phyloP scores from a whole-genome alignment of 495 filamentous ascomycete genomes.

The Penicillium macrosclerotiorum region DNA sequence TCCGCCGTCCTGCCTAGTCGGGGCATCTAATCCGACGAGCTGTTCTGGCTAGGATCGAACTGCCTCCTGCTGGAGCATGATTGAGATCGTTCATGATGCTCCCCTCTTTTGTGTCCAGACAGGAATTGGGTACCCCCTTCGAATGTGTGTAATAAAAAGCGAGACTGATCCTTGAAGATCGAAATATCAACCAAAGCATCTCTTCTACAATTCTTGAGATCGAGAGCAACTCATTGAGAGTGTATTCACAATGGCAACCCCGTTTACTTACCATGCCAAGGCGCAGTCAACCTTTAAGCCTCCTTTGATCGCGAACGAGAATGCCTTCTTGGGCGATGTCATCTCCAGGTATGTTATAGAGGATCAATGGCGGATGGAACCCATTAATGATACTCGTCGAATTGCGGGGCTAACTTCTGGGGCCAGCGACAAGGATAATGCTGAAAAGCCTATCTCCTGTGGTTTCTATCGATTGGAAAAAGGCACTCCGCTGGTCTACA shows the following conservation, averaged over 20 bases:
- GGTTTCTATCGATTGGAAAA: constrained; percentile 76
- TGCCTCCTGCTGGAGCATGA: not conserved
- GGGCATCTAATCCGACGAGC: constrained; percentile 14
- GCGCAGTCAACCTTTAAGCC: constrained; percentile 66
- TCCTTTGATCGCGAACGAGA: constrained; percentile 71
- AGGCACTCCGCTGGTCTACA: constrained; percentile 70
- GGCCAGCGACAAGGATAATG: constrained; percentile 54
- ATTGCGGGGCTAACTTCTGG: no score
- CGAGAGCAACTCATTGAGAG: no score
- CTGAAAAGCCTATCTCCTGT: constrained; percentile 61
- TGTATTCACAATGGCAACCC: constrained; percentile 34
- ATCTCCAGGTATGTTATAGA: constrained; percentile 48
- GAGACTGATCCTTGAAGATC: not conserved
- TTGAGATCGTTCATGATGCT: not conserved
- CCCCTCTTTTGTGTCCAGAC: constrained; percentile 14
- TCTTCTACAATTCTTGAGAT: no score
- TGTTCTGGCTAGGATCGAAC: constrained; percentile 1
- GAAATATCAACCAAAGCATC: not conserved
- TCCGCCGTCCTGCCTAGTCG: constrained; percentile 16
- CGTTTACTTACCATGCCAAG: constrained; percentile 53
- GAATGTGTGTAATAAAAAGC: constrained; percentile 3
- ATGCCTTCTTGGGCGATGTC: constrained; percentile 70
- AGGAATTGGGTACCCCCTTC: not conserved
- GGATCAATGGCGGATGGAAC: no score
- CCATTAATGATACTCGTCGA: no score